Evolutionary conservation across 139 green algal genomes (phyloP), one percentile per base, ranked within the genome.

Genomic region (Tetradesmus obliquus): DNA sequence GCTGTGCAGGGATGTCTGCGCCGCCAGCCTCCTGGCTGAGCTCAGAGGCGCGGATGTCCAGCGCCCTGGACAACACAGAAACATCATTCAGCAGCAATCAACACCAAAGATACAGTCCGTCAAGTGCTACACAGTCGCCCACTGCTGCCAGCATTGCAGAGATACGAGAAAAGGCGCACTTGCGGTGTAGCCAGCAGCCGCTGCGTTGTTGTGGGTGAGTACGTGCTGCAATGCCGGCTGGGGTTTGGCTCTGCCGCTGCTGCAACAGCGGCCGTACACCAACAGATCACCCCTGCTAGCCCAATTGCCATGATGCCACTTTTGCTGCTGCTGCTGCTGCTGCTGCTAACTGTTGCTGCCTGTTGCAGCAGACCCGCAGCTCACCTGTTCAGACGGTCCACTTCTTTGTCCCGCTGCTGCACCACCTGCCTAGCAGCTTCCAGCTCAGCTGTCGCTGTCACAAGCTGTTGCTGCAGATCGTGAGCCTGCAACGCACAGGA

Each of bases 381-480:
- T n/a, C 20, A 91, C 88, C 88, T 86, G 57, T 79, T 79, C n/a
- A 87, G 76, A 2, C 55, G 53, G 24, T 86, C 55, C 32, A 91
- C 51, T 32, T 91, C 76, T 24, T 84, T 91, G 54, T 60, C 54
- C 58, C 22, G 76, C 88, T 91, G 55, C 32, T 72, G 54, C n/a
- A 24, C 79, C 9, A 60, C 55, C 57, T 91, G 79, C 51, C 71
- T 24, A 24, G 22, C 53, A 45, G 88, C 88, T 10, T 20, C 55
- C 51, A 91, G 24, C 24, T 91, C 88, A 66, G 88, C 76, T 62
- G 57, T 72, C 20, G 69, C 57, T 79, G 58, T 24, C 15, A 53
- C 79, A 17, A 91, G 88, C 79, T 91, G 76, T 13, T 86, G 79
- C 88, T 91, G 88, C 76, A 87, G 13, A 3, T 86, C 79, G 24